Base-by-base conservation (phyloP, 495 filamentous ascomycete genomes). In the Barbatosphaeria neglecta region DNA sequence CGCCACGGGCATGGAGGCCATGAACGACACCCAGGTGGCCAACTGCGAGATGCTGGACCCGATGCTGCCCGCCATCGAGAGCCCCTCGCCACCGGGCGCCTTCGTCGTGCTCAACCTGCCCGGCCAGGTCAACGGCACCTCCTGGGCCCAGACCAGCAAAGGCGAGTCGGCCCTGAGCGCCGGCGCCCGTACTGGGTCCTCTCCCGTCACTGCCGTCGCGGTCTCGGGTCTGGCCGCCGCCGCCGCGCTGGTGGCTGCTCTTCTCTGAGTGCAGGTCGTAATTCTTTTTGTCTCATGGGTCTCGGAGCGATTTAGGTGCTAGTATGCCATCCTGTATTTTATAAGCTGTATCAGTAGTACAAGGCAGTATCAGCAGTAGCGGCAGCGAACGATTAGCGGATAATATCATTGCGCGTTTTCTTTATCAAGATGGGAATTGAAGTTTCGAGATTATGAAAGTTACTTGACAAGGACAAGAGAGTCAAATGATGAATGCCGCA, bases 1-100 rank as follows among this genome's bases (percentile, higher is more conserved):
- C 41, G 25, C 24, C 33, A 49, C 47, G 24, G 25, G 17, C 16
- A 49, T 49, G 47, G 47, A 49, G 47, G 22, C 20, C 15, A 49
- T 49, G 41, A 27, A 35, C n/a, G 47, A 49, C 7, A 43, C 41
- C 2, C 47, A 49, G 33, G 31, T 38, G 31, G 41, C 41, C 6
- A 49, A 49, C 47, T 49, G 47, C 41, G 40, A 44, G 41, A 44
- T 49, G 41, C 41, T 49, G 24, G 47, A 49, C 22, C 47, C 47
- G 9, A 49, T 49, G 47, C 41, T 49, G 41, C 47, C 41, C 7
- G 47, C 47, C n/a, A 49, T 49, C 20, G 47, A 49, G 47, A 41
- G 39, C 19, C 39, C 19, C 39, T 16, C 20, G 39, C 17, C 39
- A 6, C 39, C 22, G 20, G 39, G 39, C 20, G 22, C 39, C 17